These are phyloP conservation scores for Solanum bukasovii DNA, from an alignment of 257 asterid genomes.

Conservation along the genomic window DNA sequence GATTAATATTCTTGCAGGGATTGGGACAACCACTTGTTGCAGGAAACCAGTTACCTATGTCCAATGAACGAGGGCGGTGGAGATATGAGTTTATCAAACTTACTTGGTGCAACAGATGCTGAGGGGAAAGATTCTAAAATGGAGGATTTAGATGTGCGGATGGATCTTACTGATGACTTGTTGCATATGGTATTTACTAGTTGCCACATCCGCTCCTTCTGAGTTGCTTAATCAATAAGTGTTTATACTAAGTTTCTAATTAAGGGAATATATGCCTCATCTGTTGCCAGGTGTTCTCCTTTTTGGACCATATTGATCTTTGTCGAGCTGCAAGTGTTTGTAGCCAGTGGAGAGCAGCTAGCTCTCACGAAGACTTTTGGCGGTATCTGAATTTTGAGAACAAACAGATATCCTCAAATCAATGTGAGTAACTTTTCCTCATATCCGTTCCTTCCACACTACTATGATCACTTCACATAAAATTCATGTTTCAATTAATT, in stretches of 20 bases:
- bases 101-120: slow-evolving; percentile 15
- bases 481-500: background rate
- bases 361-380: slow-evolving; percentile 99
- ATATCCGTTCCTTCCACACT: background rate
- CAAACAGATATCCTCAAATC: slow-evolving; percentile 47
- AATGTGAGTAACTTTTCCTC: slow-evolving; percentile 49
- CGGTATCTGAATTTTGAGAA: slow-evolving; percentile 81
- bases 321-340: slow-evolving; percentile 92
- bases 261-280: background rate
- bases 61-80: slow-evolving; percentile 15
- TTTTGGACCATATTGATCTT: slow-evolving; percentile 80
- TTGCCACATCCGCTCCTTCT: background rate
- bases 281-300: slow-evolving; percentile 63
- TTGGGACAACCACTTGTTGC: slow-evolving; percentile 43
- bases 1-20: slow-evolving; percentile 42
- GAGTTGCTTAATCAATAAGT: background rate
- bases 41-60: slow-evolving; percentile 22
- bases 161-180: slow-evolving; percentile 98
- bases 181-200: slow-evolving; percentile 66
- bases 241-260: background rate
- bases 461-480: background rate
- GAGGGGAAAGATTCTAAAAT: slow-evolving; percentile 16
- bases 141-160: slow-evolving; percentile 61
- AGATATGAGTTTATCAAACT: slow-evolving; percentile 21
- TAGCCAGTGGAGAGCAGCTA: slow-evolving; percentile 92